phyloP scores from a whole-genome alignment of 306 rosid species.

The Pterocarpus santalinus region DNA sequence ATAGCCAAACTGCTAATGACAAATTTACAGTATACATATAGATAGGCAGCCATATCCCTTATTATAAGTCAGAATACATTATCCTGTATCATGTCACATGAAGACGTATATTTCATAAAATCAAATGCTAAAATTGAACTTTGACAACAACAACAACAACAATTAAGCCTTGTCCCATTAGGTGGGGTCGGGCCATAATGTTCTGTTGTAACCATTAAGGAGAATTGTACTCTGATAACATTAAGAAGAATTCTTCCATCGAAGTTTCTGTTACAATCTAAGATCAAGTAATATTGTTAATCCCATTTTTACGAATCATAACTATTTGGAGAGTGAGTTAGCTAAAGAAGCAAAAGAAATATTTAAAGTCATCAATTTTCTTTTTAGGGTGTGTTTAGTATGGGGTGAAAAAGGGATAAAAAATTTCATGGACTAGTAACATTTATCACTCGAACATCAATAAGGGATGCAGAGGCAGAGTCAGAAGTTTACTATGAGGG shows the following conservation, averaged over 20 bases:
- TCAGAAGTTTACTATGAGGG: background rate
- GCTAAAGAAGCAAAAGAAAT: background rate
- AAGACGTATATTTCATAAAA: background rate
- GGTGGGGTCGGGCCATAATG: too few relatives aligned
- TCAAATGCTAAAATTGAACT: constrained; percentile 8
- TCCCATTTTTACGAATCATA: background rate
- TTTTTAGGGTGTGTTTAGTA: too few relatives aligned
- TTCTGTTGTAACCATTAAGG: too few relatives aligned
- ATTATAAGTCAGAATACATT: background rate
- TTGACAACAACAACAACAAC: background rate
- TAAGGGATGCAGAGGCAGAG: background rate
- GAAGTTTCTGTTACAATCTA: background rate
- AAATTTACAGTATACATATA: constrained; percentile 12
- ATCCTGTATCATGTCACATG: background rate
- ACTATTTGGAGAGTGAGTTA: background rate
- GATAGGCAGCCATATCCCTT: background rate
- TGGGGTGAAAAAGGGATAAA: too few relatives aligned
- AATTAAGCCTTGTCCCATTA: too few relatives aligned
- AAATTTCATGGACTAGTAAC: background rate
- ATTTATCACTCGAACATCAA: background rate
- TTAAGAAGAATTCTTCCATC: background rate
- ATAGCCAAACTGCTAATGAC: constrained; percentile 27
- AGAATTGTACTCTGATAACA: background rate
- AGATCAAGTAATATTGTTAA: constrained; percentile 14
- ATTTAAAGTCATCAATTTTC: background rate